Conservation (phyloP, 2,329 filamentous ascomycete species). For the Clonostachys rosea region DNA sequence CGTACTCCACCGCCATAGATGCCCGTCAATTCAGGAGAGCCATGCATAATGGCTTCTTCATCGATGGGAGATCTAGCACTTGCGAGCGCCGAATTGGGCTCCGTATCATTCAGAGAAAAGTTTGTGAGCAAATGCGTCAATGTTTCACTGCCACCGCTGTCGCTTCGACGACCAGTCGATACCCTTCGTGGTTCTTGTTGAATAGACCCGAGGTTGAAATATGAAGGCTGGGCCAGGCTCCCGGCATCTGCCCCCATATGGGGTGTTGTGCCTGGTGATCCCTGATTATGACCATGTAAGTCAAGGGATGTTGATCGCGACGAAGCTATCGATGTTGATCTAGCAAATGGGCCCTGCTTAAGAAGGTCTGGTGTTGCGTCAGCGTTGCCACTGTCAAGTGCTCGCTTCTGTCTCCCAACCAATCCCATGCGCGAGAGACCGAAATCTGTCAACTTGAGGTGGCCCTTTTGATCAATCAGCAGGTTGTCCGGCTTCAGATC, state of each 20-base stretch:
- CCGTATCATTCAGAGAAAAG: conserved; percentile 61
- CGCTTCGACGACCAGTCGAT: conserved; percentile 76
- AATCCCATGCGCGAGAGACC: conserved; percentile 95
- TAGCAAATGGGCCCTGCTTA: conserved; percentile 86
- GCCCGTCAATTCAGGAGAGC: conserved; percentile 70
- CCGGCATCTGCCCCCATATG: conserved; percentile 72
- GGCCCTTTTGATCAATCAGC: conserved; percentile 92
- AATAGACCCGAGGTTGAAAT: conserved; percentile 70
- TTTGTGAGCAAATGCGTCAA: conserved; percentile 77
- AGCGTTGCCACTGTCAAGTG: conserved; percentile 68
- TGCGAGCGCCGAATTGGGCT: conserved; percentile 33
- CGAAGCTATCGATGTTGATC: conserved; percentile 79
- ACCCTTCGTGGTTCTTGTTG: conserved; percentile 60
- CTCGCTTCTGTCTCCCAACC: conserved; percentile 92
- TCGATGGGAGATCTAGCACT: conserved; percentile 61
- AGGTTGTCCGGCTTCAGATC: conserved; percentile 97
- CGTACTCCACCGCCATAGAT: background rate
- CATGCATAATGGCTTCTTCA: conserved; percentile 69
- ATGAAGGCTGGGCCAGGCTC: conserved; percentile 77
- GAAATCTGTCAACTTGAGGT: conserved; percentile 96
- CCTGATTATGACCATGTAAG: conserved; percentile 58
- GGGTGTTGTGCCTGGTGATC: conserved; percentile 81
- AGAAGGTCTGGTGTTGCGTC: conserved; percentile 90
- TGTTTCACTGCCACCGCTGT: conserved; percentile 86
- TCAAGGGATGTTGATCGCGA: conserved; percentile 94